phyloP scores from a whole-genome alignment of 2,329 filamentous ascomycete genomes.

The Amphichorda felina region DNA sequence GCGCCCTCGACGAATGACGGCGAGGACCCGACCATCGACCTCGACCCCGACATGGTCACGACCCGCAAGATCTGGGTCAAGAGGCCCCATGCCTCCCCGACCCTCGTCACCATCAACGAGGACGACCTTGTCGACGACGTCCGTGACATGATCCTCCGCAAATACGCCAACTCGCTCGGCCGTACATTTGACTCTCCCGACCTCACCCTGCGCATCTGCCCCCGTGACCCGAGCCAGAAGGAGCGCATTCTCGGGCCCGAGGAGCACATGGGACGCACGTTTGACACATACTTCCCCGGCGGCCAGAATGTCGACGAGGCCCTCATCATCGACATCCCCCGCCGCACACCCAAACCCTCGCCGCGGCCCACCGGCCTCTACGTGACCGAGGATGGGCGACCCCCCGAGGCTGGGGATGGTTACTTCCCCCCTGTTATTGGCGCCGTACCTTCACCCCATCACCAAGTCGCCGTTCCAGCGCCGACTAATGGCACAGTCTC shows the following conservation, averaged over 20 bases:
- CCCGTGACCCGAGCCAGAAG: slow-evolving; percentile 43
- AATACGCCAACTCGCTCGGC: slow-evolving; percentile 89
- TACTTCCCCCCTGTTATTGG: slow-evolving; percentile 66
- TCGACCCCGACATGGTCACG: slow-evolving; percentile 34
- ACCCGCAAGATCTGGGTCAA: slow-evolving; percentile 91
- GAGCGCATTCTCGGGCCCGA: slow-evolving; percentile 75
- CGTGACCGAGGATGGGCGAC: slow-evolving; percentile 50
- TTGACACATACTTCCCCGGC: slow-evolving; percentile 76
- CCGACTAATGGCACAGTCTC: slow-evolving; percentile 20
- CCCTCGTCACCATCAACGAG: slow-evolving; percentile 72
- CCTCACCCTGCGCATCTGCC: slow-evolving; percentile 63
- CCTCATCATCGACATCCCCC: slow-evolving; percentile 78
- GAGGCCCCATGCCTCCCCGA: slow-evolving; percentile 73
- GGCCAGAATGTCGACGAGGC: slow-evolving; percentile 86
- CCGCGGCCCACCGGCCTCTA: slow-evolving; percentile 51
- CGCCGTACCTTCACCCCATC: slow-evolving; percentile 26
- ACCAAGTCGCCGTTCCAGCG: slow-evolving; percentile 25
- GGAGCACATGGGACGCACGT: slow-evolving; percentile 64
- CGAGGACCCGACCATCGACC: slow-evolving; percentile 6
- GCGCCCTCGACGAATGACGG: slow-evolving; percentile 8
- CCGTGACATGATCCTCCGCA: slow-evolving; percentile 80
- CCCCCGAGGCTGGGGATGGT: slow-evolving; percentile 59
- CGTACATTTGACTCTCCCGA: slow-evolving; percentile 85
- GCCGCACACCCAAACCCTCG: slow-evolving; percentile 69
- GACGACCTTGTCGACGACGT: slow-evolving; percentile 92